Base-by-base conservation (phyloP, 75 land plant species). In the Sequoiadendron giganteum region DNA sequence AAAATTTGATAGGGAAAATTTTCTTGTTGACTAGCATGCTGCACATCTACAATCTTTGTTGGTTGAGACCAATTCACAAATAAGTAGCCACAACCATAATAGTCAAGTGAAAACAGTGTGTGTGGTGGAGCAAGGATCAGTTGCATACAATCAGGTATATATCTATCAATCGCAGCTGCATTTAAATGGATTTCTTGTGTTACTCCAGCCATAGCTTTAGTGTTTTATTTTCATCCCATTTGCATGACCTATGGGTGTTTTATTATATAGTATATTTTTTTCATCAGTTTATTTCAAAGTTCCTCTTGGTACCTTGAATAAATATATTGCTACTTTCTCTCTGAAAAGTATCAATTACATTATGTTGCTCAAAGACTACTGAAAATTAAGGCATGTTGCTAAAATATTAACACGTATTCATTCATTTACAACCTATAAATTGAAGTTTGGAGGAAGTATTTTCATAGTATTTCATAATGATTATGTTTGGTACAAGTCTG, bases 101-200 rank as follows among this genome's bases (percentile, higher is more conserved):
- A 88, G 77, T 87, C 54, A 86, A 84, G 90, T 95, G 38, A 86
- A 92, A 78, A 97, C 97, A 13, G 87, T 95, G 58, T 94, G 94
- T 94, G 90, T 97, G 87, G 75, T 49, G 86, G 93, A 93, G 43
- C 58, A 85, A 40, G 70, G 88, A 49, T 79, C 89, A 47, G 90
- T 96, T 87, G 90, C 92, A 87, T 91, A 93, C 85, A 89, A 89
- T 43, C 93, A 94, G 95, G 99, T 97, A 93, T 47, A 85, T 85
- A 3, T n/a, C 6, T 73, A 73, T 73, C 38, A 30, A 73, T 11
- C 32, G 11, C 10, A 30, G 70, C 38, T 9, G 77, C 32, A 73
- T 73, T 73, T 10, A 10, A 73, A 73, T 32, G 34, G 11, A 73
- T 73, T 73, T 73, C 15, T 34, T 34, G 77, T 10, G 34, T 2